Evolutionary conservation across 306 rosid species (phyloP), one percentile per base, ranked within the genome.

Genomic region (Quillaja saponaria): DNA sequence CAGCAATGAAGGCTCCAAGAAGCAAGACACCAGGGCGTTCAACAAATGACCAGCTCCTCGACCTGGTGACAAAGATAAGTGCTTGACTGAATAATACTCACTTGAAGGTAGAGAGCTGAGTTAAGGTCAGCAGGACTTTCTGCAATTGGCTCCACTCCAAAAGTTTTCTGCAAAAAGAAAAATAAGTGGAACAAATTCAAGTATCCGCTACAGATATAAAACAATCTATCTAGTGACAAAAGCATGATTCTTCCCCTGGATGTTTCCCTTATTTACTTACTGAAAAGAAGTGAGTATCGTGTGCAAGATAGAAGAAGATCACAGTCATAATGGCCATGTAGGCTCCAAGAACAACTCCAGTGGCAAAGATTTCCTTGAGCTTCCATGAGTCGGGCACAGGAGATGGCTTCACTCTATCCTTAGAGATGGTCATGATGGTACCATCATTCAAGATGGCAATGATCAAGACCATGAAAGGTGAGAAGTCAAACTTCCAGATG

Each of bases 301-400:
- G 75, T 17, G 79, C 73, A 12, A 90, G 80, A 81, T 70, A 85
- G 80, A 90, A 90, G 87, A 90, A 90, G 60, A 83, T 51, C 2
- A 71, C 96, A 8, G 95, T 83, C 74, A 83, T 78, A 71, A 90
- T n/a, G 49, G 97, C 96, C 95, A 87, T 78, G 89, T 90, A 90
- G 65, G 90, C 19, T 35, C 97, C 97, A 34, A 90, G 96, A 62
- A 90, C 82, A 55, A 87, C 3, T 11, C 97, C 97, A 0, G 95
- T 90, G 21, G 85, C 89, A 16, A 90, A 90, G 48, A 90, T 90
- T 68, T 90, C 97, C 15, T 85, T 80, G 21, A 90, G 95, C 73
- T 87, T 90, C 97, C 97, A 90, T 65, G 97, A 90, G 65, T 90
- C 97, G 3, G 97, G 97, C n/a, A 87, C 10, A 33, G 95, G 97